These are phyloP conservation scores for Onygena corvina DNA, from an alignment of 2,329 filamentous ascomycete species.

Conservation along the genomic window DNA sequence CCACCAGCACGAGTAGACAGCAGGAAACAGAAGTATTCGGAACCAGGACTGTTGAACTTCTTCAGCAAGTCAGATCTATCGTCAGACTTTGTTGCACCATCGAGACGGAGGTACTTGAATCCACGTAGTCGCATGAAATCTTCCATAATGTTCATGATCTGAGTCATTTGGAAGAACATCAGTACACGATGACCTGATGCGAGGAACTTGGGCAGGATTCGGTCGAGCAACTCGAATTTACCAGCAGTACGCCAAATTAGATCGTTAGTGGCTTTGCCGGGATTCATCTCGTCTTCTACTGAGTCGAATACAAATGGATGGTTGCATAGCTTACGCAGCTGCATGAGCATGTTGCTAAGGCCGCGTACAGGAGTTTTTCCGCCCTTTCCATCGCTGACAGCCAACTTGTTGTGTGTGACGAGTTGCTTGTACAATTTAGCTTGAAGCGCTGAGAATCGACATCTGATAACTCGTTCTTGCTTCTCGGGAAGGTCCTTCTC, in stretches of 20 bases:
- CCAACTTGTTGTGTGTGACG: conserved; percentile 86
- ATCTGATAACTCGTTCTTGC: conserved; percentile 98
- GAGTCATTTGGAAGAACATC: conserved; percentile 99
- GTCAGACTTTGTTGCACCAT: conserved; percentile 94
- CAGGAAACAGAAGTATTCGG: conserved; percentile 93
- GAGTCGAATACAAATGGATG: conserved; percentile 98
- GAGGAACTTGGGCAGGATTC: conserved; percentile 85
- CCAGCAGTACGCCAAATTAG: conserved; percentile 88
- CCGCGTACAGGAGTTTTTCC: conserved; percentile 89
- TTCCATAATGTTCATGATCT: conserved; percentile 99
- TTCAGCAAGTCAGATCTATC: conserved; percentile 84
- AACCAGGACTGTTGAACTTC: conserved; percentile 79
- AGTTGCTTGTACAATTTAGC: conserved; percentile 94
- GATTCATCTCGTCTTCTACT: conserved; percentile 97
- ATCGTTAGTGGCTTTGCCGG: conserved; percentile 75
- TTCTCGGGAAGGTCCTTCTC: conserved; percentile 98
- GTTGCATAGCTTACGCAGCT: conserved; percentile 95
- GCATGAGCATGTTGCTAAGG: conserved; percentile 99
- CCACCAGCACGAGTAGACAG: conserved; percentile 98
- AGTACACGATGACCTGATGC: conserved; percentile 84
- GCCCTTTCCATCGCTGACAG: conserved; percentile 88
- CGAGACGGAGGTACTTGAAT: conserved; percentile 77
- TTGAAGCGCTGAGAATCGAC: conserved; percentile 91
- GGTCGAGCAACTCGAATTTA: conserved; percentile 92
- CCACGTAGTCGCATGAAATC: conserved; percentile 81